Conservation (phyloP, 352 stramenopile species). For the Blastocystis sp. region DNA sequence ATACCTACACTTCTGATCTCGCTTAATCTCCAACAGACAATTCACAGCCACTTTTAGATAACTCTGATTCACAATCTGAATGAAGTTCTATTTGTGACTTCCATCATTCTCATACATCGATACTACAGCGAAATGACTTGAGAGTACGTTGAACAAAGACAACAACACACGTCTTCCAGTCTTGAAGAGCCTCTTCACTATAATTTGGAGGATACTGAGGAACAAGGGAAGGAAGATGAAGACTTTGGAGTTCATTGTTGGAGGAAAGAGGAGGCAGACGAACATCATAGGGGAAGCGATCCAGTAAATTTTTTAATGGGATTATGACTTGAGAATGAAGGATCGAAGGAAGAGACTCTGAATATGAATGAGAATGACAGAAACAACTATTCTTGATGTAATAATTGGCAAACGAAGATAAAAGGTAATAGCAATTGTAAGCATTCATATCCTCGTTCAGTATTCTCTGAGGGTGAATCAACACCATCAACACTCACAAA, state of each 20-base stretch:
- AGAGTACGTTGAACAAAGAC: background rate
- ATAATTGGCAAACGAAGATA: background rate
- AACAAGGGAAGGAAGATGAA: background rate
- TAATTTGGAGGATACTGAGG: background rate
- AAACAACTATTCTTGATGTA: background rate
- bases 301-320: background rate
- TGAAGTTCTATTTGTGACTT: background rate
- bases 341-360: background rate
- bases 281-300: slow-evolving; percentile 3
- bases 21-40: background rate
- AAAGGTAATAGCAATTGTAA: slow-evolving; percentile 2
- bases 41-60: slow-evolving; percentile 8
- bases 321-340: background rate
- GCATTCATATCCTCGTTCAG: background rate
- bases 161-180: background rate
- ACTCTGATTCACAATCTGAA: background rate
- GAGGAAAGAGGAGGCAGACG: background rate
- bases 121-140: background rate
- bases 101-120: background rate
- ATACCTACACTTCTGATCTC: background rate
- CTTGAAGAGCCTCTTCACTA: background rate
- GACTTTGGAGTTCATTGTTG: background rate
- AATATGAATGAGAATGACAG: background rate
- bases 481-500: background rate
- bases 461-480: background rate